Base-by-base conservation (phyloP, 176 grass and related monocot genomes). In the Aechmea fasciata region DNA sequence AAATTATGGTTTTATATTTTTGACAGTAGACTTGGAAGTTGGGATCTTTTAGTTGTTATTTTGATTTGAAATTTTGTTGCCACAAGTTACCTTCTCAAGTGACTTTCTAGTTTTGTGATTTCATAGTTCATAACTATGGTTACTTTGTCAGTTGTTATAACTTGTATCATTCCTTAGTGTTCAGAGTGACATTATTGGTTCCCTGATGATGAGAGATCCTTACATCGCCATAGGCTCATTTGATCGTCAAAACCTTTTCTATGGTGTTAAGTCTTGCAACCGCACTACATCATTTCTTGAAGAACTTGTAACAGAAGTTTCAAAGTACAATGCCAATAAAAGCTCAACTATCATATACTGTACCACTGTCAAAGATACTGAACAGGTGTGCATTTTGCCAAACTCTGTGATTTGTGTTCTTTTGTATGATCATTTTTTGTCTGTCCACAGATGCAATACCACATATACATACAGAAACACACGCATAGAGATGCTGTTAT, bases 271-370 rank as follows among this genome's bases (percentile, higher is more conserved):
- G 76, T 74, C 67, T 68, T 89, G 69, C 81, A 92, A 76, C 50
- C 73, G 81, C 65, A 89, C 89, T 68, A 68, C 66, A 15, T 77
- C 78, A 55, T 92, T 92, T 79, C 15, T 89, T 15, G 75, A 72
- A 52, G 93, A 96, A 76, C 81, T 96, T 78, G 86, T 92, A n/a
- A 57, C 79, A n/a, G 81, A 96, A 50, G 89, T 96, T 84, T 77
- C 79, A 64, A 87, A 90, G 52, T 83, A 78, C 66, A 81, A 75
- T 74, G 48, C 63, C 75, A 71, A 12, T 50, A 79, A 83, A 52
- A 84, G 87, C 48, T 97, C 93, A 79, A 92, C 86, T 66, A 97
- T 92, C 51, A 85, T 97, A 71, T 97, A 92, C 57, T 92, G 93
- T 78, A 92, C 83, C 0, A 92, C 93, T 50, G 79, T 97, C 68